phyloP scores from a whole-genome alignment of 495 filamentous ascomycete genomes.

The Cladorrhinum samala region DNA sequence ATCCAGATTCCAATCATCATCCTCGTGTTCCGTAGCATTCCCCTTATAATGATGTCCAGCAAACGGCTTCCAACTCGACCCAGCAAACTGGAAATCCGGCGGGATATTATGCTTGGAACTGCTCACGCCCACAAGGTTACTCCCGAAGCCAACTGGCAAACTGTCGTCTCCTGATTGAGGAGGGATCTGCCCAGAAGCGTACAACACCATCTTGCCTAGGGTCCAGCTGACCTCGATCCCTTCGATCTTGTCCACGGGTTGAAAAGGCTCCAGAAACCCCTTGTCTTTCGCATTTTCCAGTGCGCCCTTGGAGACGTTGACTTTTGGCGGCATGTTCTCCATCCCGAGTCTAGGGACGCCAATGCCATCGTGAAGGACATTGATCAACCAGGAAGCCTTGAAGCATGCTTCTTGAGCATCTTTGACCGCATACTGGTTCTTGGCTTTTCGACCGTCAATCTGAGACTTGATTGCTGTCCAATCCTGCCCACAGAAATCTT shows the following conservation, averaged over 20 bases:
- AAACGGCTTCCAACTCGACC: slow-evolving; percentile 48
- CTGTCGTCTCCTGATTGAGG: slow-evolving; percentile 46
- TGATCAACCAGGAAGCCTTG: slow-evolving; percentile 96
- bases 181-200: slow-evolving; percentile 82
- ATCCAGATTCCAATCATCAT: slow-evolving; percentile 54
- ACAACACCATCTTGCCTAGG: slow-evolving; percentile 94
- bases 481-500: slow-evolving; percentile 74
- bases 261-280: slow-evolving; percentile 83
- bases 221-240: slow-evolving; percentile 98
- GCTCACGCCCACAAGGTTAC: slow-evolving; percentile 43
- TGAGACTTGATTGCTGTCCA: slow-evolving; percentile 69
- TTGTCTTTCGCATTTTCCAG: slow-evolving; percentile 64
- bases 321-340: slow-evolving; percentile 44
- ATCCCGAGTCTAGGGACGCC: slow-evolving; percentile 86
- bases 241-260: slow-evolving; percentile 88
- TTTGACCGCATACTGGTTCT: slow-evolving; percentile 44
- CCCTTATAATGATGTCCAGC: slow-evolving; percentile 5
- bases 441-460: slow-evolving; percentile 50
- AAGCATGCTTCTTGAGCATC: slow-evolving; percentile 86
- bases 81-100: slow-evolving; percentile 77
- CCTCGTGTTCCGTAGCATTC: slow-evolving; percentile 38
- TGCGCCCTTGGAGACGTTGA: slow-evolving; percentile 70
- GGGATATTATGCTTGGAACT: slow-evolving; percentile 53
- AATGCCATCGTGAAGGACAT: slow-evolving; percentile 90
- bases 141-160: slow-evolving; percentile 85